Base-by-base conservation (phyloP, 306 rosid genomes). In the Chamaecrista fasciculata region DNA sequence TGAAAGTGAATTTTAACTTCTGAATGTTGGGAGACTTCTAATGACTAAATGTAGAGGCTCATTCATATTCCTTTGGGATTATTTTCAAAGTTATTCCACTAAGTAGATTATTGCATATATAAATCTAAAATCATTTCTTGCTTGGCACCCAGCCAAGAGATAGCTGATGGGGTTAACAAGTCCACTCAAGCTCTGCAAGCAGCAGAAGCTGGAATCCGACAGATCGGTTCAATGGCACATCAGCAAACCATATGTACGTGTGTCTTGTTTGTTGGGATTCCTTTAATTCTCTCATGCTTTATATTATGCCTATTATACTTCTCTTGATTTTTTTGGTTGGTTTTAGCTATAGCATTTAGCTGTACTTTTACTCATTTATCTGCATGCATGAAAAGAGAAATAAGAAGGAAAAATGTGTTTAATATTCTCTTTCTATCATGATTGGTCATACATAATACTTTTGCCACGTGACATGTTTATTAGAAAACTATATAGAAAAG, bases 131-230 rank as follows among this genome's bases (percentile, higher is more conserved):
- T 60, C 12, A 28, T 67, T 56, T 76, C 53, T 62, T 63, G 23
- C 72, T 70, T 40, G 73, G 79, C 69, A 39, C 71, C 12, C 81
- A 94, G 98, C 80, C 96, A 86, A 84, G 97, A 94, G 86, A 85
- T 94, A 79, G 69, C 92, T 62, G 97, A 94, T 16, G 97, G 96
- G 67, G 87, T 94, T 56, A 91, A 3, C 89, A 91, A 86, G 77
- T 91, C 99, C 49, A 74, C 92, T 75, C 95, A 91, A 86, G 95
- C 96, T 53, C 85, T 94, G 76, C 95, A 85, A 76, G 92, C 97
- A 7, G 97, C 97, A 46, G 91, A 86, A 80, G 86, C 92, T 47
- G 97, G 97, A 83, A 82, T 94, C 71, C 88, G 89, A 61, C 86
- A 85, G 78, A 82, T 94, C 6, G 91, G 99, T 25, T 50, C 88